Base-by-base conservation (phyloP, 2,329 filamentous ascomycete genomes). In the Stenocarpella maydis region DNA sequence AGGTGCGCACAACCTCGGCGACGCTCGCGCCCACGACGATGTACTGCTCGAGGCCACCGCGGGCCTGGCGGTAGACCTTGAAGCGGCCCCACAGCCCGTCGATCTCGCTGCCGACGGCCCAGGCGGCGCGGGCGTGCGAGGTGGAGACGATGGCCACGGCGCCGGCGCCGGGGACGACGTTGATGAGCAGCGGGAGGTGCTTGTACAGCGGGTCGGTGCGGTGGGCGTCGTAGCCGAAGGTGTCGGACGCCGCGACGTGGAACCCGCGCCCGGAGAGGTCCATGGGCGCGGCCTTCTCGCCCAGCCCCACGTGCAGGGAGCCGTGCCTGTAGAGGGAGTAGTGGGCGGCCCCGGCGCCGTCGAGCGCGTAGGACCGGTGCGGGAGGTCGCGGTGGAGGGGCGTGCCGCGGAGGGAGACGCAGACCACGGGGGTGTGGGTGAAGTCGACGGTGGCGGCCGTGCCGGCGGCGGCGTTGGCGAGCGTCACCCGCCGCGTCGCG, bases 11-110 rank as follows among this genome's bases (percentile, higher is more conserved):
- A 0, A 93, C 86, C 1, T 92, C 91, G 70, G 87, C 84, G 4
- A 92, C 79, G 0, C 89, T 92, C 73, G 84, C 84, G 15, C 91
- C 91, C 1, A 92, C 83, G 58, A 93, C 87, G 26, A 90, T 81
- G 73, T 92, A 93, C 78, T 92, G 87, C 75, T 93, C 91, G 0
- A 93, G 81, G 0, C 91, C 91, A 26, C 91, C 91, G 72, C 90
- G 86, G 70, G 91, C 89, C 77, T 93, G 91, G 9, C 91, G 86
- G 74, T 92, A 92, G 24, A 92, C 89, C 77, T 93, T 93, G 85
- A 89, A 93, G 69, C 86, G 87, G 0, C 91, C 91, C 90, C 91
- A 93, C 80, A 93, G 86, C 34, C 91, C 91, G 75, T 94, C 91
- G 78, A 93, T 90, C 77, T 93, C 91, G 1, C 88, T 88, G 2